phyloP scores from a whole-genome alignment of 208 protist species.

The Tritrichomonas foetus region DNA sequence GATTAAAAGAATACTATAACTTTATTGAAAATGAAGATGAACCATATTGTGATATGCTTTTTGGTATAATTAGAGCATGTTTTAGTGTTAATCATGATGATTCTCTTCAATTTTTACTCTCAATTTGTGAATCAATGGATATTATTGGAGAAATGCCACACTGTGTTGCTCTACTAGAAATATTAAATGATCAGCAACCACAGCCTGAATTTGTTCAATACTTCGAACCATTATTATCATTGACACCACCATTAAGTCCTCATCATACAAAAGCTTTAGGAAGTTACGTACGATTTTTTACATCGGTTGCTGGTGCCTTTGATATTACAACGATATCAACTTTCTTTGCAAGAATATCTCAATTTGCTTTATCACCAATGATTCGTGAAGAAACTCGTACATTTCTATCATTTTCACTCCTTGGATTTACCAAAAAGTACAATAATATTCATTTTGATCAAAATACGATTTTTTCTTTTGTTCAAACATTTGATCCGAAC shows the following conservation, averaged over 20 bases:
- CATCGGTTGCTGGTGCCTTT: neutral
- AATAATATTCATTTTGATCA: neutral
- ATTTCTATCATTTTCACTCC: neutral
- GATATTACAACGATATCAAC: neutral
- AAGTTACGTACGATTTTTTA: neutral
- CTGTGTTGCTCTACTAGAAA: neutral
- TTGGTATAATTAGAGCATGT: neutral
- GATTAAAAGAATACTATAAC: neutral
- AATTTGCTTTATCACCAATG: neutral
- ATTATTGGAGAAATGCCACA: neutral
- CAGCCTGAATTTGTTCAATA: neutral
- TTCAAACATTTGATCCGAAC: neutral
- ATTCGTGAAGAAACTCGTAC: neutral
- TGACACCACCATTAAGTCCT: neutral
- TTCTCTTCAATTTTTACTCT: neutral
- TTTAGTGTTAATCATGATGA: neutral
- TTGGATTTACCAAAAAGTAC: neutral
- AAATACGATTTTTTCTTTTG: neutral
- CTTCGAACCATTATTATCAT: neutral
- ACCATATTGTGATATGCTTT: neutral
- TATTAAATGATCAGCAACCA: neutral
- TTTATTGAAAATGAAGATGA: neutral
- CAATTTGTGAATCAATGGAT: neutral
- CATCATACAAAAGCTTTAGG: neutral
- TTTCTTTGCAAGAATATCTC: neutral